Evolutionary conservation across 2,329 filamentous ascomycete species (phyloP), one percentile per base, ranked within the genome.

Genomic region (Apiospora kogelbergensis): DNA sequence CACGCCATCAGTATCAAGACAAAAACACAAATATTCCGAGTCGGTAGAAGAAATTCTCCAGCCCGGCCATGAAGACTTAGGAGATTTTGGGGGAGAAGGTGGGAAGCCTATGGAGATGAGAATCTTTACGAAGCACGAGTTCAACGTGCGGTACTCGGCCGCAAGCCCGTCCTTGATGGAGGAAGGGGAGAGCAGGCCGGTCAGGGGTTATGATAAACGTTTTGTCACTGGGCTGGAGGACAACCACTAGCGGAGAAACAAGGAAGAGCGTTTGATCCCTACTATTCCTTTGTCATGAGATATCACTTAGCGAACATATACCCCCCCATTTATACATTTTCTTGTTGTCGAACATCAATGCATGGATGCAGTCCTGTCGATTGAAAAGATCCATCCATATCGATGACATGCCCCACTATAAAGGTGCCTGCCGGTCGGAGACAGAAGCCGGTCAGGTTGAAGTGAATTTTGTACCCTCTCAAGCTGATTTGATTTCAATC

Each of bases 1-100:
- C 13, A 44, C 57, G 10, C 30, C 40, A 9, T 7, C 22, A 3
- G 13, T 22, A n/a, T 3, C 60, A 7, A n/a, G 30, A n/a, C 37
- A 42, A 17, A 70, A 65, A 30, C 45, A 64, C 40, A 53, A 46
- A 24, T 66, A 64, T 26, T 66, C 69, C 15, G 69, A 70, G 22
- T 70, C 69, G 13, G 45, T 65, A 15, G 65, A 68, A 65, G 67
- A 67, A 24, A 68, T 70, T 4, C 68, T 70, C 7, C 6, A 26
- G 17, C 22, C 63, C 11, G 22, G 10, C 3, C 9, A 13, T n/a
- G 53, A 60, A 26, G 53, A 60, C 17, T n/a, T 9, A n/a, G 30
- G 17, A 5, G 53, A n/a, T n/a, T 15, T 42, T 15, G 40, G 40
- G 40, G 53, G 10, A 24, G 22, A 22, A 24, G 40, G 41, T 20